These are phyloP conservation scores for Pichia cactophila DNA, from an alignment of 1,139 yeast species.

Conservation along the genomic window DNA sequence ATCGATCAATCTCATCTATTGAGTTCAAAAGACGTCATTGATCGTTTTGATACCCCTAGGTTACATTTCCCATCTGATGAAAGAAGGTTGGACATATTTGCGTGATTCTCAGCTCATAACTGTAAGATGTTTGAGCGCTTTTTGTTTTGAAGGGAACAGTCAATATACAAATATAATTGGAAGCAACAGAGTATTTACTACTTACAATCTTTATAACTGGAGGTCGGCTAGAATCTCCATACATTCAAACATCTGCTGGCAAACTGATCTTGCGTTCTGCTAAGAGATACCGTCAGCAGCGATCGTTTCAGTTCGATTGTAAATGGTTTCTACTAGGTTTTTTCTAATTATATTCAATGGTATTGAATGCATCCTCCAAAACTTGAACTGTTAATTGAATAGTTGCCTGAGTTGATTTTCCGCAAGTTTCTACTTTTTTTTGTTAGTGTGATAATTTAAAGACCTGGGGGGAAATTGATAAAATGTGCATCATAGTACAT, in stretches of 20 bases:
- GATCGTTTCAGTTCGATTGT: slow-evolving; percentile 9
- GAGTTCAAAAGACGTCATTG: neutral
- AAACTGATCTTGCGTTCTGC: slow-evolving; percentile 16
- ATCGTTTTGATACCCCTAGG: slow-evolving; percentile 1
- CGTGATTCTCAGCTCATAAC: neutral
- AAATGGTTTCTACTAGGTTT: neutral
- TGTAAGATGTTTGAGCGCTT: neutral
- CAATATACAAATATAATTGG: neutral
- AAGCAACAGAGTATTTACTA: neutral
- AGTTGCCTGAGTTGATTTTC: neutral
- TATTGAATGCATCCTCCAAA: neutral
- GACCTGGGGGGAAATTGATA: slow-evolving; percentile 13
- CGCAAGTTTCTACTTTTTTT: neutral
- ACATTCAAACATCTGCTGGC: slow-evolving; percentile 14
- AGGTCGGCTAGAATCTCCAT: slow-evolving; percentile 12
- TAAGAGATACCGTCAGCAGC: slow-evolving; percentile 12
- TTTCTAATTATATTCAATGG: neutral
- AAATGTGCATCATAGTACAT: slow-evolving; percentile 30
- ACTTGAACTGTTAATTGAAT: neutral
- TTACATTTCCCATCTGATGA: neutral
- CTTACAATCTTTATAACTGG: neutral
- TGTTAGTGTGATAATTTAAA: slow-evolving; percentile 1
- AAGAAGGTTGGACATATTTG: neutral
- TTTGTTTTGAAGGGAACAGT: neutral
- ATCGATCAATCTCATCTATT: neutral